Conservation (phyloP, 306 rosid species). For the Senna tora region DNA sequence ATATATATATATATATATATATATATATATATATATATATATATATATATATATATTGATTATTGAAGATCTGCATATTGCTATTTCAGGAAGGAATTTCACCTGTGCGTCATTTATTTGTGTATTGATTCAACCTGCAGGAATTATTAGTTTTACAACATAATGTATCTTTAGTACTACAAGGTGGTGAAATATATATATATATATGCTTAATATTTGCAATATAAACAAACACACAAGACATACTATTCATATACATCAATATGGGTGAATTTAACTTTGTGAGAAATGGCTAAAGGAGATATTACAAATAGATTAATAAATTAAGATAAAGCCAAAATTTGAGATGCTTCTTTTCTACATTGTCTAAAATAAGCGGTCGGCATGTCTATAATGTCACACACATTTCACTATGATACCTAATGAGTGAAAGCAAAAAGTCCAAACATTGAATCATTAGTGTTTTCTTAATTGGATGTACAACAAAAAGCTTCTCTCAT, state of each 20-base stretch:
- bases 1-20: too few species aligned
- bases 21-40: too few species aligned
- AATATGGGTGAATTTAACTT: neutral
- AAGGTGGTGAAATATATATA: too few species aligned
- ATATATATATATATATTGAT: too few species aligned
- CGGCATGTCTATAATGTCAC: conserved; percentile 3
- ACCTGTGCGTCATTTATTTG: neutral
- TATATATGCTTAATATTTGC: too few species aligned
- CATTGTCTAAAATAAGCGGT: neutral
- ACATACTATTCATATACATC: neutral
- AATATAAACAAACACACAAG: too few species aligned
- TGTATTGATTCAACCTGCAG: too few species aligned
- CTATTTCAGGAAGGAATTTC: neutral
- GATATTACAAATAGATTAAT: neutral
- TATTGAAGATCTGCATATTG: neutral
- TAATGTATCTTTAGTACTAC: too few species aligned
- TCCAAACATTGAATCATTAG: conserved; percentile 13
- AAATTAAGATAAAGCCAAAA: neutral
- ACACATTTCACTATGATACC: neutral
- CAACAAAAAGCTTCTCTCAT: neutral
- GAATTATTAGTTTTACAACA: too few species aligned
- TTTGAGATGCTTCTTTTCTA: neutral
- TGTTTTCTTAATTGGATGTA: neutral
- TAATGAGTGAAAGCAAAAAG: neutral
- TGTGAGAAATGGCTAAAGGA: too few species aligned